Evolutionary conservation across 257 asterid species (phyloP).

Genomic region (Linderniella brevidens): DNA sequence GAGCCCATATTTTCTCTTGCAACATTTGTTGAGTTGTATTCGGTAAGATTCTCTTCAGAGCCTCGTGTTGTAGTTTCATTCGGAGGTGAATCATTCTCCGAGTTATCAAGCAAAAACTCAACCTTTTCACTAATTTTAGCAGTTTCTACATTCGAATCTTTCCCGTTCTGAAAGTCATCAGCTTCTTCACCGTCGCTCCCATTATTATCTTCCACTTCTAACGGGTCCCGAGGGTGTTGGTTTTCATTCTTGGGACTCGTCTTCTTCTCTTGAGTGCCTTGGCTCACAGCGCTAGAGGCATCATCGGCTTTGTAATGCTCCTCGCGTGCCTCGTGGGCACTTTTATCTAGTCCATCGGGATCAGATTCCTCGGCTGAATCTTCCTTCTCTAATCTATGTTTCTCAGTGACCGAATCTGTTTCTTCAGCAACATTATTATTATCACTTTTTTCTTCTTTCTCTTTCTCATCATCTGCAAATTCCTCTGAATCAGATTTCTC

Average conservation of each 20-base stretch:
- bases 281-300: slow-evolving; percentile 97
- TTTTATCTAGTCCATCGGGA: slow-evolving; percentile 25
- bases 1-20: slow-evolving; percentile 12
- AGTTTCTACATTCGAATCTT: slow-evolving; percentile 19
- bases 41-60: slow-evolving; percentile 13
- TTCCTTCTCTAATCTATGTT: too few relatives aligned
- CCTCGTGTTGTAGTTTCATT: slow-evolving; percentile 19
- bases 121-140: slow-evolving; percentile 19
- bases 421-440: slow-evolving; percentile 35
- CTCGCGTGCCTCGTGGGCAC: slow-evolving; percentile 57
- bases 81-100: slow-evolving; percentile 14
- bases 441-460: slow-evolving; percentile 17
- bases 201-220: slow-evolving; percentile 14
- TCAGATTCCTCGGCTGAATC: slow-evolving; percentile 35
- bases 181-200: slow-evolving; percentile 13
- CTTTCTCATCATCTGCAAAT: slow-evolving; percentile 26
- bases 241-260: slow-evolving; percentile 21
- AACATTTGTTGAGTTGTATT: slow-evolving; percentile 18
- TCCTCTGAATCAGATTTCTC: slow-evolving; percentile 50
- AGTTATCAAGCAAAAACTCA: slow-evolving; percentile 8
- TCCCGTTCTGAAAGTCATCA: slow-evolving; percentile 12
- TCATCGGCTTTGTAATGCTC: slow-evolving; percentile 90
- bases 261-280: slow-evolving; percentile 28
- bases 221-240: slow-evolving; percentile 12
- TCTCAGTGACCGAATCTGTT: too few relatives aligned